Evolutionary conservation across 2,329 filamentous ascomycete genomes (phyloP).

Genomic region (Diaporthe destruens): DNA sequence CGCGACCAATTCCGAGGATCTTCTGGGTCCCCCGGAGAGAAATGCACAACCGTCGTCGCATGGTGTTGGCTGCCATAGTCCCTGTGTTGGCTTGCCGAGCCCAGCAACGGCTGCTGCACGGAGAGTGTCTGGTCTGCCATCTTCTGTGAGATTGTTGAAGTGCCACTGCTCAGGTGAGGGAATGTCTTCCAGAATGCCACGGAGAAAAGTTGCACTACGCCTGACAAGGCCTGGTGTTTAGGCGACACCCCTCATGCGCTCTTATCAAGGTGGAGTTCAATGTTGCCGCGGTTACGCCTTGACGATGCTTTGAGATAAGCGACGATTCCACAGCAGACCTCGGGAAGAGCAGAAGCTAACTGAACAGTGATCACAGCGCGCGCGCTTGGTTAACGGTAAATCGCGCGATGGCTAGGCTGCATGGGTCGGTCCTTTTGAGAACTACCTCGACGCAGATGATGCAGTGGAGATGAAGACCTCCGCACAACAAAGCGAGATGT

Average conservation of each 20-base stretch:
- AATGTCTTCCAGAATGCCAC: not conserved
- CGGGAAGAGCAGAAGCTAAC: not conserved
- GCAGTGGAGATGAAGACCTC: not conserved
- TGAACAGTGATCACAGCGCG: not conserved
- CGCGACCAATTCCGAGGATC: constrained; percentile 51
- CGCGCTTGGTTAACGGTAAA: not conserved
- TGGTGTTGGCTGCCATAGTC: constrained; percentile 8
- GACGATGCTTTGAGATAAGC: constrained; percentile 19
- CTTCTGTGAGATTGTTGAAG: not conserved
- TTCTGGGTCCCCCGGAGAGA: constrained; percentile 42
- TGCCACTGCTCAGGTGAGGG: fast-evolving
- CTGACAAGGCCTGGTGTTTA: not conserved
- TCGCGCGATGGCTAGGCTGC: not conserved
- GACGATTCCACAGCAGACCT: not conserved
- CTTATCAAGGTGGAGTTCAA: constrained; percentile 29
- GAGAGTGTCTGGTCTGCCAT: not conserved
- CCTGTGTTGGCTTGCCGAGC: not conserved
- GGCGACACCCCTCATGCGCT: not conserved
- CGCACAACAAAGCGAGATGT: not conserved
- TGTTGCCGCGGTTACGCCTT: constrained; percentile 27
- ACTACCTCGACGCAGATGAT: too few species aligned
- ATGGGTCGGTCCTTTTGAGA: not conserved
- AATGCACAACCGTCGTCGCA: constrained; percentile 39
- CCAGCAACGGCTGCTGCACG: constrained; percentile 31
- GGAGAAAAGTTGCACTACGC: not conserved